Evolutionary conservation across 805 yeast genomes (phyloP).

Genomic region (Diddensiella transvaalensis): DNA sequence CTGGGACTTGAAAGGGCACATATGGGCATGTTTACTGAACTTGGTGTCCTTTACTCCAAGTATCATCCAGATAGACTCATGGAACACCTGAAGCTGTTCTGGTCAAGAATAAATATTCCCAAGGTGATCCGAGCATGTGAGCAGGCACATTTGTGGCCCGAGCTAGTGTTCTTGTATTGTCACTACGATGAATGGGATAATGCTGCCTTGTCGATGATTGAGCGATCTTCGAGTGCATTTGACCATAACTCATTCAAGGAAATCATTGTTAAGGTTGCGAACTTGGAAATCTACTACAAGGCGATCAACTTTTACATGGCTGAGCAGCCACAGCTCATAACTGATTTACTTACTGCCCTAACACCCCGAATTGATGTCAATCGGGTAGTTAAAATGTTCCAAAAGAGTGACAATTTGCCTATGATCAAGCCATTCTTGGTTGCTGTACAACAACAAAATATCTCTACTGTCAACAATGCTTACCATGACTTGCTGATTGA

Average conservation of each 20-base stretch:
- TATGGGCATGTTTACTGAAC: constrained; percentile 99
- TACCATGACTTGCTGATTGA: constrained; percentile 94
- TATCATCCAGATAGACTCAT: constrained; percentile 85
- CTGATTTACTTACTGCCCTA: constrained; percentile 78
- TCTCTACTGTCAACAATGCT: constrained; percentile 87
- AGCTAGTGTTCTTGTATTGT: constrained; percentile 90
- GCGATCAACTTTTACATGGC: constrained; percentile 92
- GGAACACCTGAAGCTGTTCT: constrained; percentile 95
- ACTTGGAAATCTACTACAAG: constrained; percentile 94
- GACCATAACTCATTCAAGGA: constrained; percentile 95
- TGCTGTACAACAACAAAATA: constrained; percentile 85
- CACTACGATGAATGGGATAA: constrained; percentile 99
- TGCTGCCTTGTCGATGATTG: constrained; percentile 95
- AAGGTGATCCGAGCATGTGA: constrained; percentile 94
- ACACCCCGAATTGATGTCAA: constrained; percentile 90
- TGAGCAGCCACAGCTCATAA: constrained; percentile 86
- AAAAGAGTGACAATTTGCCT: constrained; percentile 93
- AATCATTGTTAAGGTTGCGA: constrained; percentile 88
- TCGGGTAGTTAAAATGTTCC: constrained; percentile 91
- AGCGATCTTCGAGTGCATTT: constrained; percentile 85
- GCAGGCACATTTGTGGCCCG: constrained; percentile 93
- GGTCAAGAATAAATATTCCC: constrained; percentile 98
- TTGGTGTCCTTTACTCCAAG: constrained; percentile 86
- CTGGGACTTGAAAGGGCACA: constrained; percentile 97
- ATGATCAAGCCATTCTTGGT: constrained; percentile 92